Percentiles rank a stretch among this genome's conserved stretches.
phyloP scores from a whole-genome alignment of 148 eudicot species.

The Fagopyrum homotropicum region DNA sequence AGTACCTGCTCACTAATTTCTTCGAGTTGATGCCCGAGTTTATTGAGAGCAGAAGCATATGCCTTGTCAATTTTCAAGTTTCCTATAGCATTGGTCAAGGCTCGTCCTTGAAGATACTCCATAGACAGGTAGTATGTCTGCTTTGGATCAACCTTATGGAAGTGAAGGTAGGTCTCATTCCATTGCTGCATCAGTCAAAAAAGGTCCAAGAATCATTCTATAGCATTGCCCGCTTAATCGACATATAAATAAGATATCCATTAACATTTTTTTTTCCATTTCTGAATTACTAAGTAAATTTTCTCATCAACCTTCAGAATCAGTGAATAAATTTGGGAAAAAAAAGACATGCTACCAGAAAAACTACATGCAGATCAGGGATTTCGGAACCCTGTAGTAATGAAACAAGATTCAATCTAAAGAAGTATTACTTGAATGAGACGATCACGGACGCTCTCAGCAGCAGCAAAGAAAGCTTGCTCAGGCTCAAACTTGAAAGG shows the following conservation, averaged over 20 bases:
- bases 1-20: slow-evolving; percentile 72
- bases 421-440: slow-evolving; percentile 51
- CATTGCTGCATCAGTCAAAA: slow-evolving; percentile 60
- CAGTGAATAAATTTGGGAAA: too few relatives aligned
- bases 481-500: slow-evolving; percentile 85
- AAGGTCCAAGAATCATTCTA: too few relatives aligned
- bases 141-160: slow-evolving; percentile 81
- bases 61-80: slow-evolving; percentile 78
- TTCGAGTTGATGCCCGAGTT: slow-evolving; percentile 91
- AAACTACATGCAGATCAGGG: background rate
- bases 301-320: too few relatives aligned
- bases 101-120: slow-evolving; percentile 98
- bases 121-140: slow-evolving; percentile 96
- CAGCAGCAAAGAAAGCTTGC: slow-evolving; percentile 93
- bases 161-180: slow-evolving; percentile 87
- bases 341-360: too few relatives aligned
- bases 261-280: too few relatives aligned
- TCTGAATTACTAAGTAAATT: too few relatives aligned
- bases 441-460: slow-evolving; percentile 93
- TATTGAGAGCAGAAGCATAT: slow-evolving; percentile 74
- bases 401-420: background rate
- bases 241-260: too few relatives aligned
- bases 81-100: slow-evolving; percentile 90
- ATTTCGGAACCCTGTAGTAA: background rate
- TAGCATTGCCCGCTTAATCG: too few relatives aligned